These are phyloP conservation scores for Musa schizocarpa DNA, from an alignment of 176 grass and related monocot species.

Conservation along the genomic window DNA sequence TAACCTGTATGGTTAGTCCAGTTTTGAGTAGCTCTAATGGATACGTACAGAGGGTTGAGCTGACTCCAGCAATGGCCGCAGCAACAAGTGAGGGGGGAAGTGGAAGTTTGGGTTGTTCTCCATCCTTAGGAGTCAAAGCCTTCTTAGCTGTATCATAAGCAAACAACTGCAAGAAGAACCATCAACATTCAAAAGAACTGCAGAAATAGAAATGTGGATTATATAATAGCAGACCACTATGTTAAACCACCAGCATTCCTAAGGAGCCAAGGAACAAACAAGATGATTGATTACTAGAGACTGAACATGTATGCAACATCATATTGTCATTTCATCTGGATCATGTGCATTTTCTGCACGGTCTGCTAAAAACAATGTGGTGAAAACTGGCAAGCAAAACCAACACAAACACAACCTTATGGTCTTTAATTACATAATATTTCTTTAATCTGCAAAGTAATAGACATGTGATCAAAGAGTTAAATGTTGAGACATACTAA, in stretches of 20 bases:
- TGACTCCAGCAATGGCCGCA: constrained; percentile 69
- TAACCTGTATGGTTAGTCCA: constrained; percentile 78
- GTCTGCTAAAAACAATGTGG: background rate
- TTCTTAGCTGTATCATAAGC: constrained; percentile 73
- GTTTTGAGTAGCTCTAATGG: constrained; percentile 85
- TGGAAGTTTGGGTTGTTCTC: constrained; percentile 39
- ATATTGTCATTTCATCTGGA: background rate
- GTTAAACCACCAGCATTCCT: too few species aligned
- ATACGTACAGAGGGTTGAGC: constrained; percentile 77
- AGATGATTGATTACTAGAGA: background rate
- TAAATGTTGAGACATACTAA: too few species aligned
- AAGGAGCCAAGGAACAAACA: too few species aligned
- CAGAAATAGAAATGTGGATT: background rate
- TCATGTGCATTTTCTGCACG: background rate
- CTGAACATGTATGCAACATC: background rate
- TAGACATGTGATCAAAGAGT: background rate
- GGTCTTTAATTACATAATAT: background rate
- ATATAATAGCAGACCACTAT: too few species aligned
- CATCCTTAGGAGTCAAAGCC: constrained; percentile 40
- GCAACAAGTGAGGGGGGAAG: constrained; percentile 56
- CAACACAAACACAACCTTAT: background rate
- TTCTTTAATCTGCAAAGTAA: background rate
- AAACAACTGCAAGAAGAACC: constrained; percentile 43
- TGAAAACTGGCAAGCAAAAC: background rate
- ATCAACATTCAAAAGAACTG: background rate